phyloP scores from a whole-genome alignment of 1,139 yeast species.

The Nakaseomyces uthaithaninus region DNA sequence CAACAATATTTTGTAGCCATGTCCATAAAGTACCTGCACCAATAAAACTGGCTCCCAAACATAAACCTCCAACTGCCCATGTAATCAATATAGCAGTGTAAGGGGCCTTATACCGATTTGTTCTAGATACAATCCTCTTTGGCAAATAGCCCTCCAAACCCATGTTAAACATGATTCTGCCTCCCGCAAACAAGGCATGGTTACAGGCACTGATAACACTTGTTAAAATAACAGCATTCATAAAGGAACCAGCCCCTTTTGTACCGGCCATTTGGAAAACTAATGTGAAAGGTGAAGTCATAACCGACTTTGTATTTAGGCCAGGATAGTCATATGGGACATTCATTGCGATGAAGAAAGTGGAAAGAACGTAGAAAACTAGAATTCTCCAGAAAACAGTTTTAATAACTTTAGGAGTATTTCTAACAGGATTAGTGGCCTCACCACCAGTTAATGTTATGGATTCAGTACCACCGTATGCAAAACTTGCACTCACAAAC shows the following conservation, averaged over 20 bases:
- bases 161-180: conserved; percentile 41
- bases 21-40: conserved; percentile 34
- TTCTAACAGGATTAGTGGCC: conserved; percentile 48
- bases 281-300: conserved; percentile 59
- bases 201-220: conserved; percentile 47
- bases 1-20: conserved; percentile 36
- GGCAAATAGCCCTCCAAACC: conserved; percentile 42
- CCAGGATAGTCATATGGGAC: conserved; percentile 41
- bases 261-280: conserved; percentile 49
- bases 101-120: conserved; percentile 42
- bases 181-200: conserved; percentile 45
- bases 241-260: conserved; percentile 39
- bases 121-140: conserved; percentile 39
- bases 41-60: conserved; percentile 34
- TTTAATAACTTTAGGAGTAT: conserved; percentile 50
- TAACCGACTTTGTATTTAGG: conserved; percentile 36
- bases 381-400: conserved; percentile 50
- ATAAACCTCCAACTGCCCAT: conserved; percentile 34
- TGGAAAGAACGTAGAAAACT: conserved; percentile 39
- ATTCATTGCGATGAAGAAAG: conserved; percentile 41
- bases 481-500: conserved; percentile 54
- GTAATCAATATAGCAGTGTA: conserved; percentile 36
- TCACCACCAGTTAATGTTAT: conserved; percentile 63
- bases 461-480: conserved; percentile 62
- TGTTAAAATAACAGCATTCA: conserved; percentile 45